Percentiles rank a stretch among this genome's conserved stretches.
Evolutionary conservation across 768 basidiomycete genomes (phyloP).

Genomic region (Astraeus odoratus): DNA sequence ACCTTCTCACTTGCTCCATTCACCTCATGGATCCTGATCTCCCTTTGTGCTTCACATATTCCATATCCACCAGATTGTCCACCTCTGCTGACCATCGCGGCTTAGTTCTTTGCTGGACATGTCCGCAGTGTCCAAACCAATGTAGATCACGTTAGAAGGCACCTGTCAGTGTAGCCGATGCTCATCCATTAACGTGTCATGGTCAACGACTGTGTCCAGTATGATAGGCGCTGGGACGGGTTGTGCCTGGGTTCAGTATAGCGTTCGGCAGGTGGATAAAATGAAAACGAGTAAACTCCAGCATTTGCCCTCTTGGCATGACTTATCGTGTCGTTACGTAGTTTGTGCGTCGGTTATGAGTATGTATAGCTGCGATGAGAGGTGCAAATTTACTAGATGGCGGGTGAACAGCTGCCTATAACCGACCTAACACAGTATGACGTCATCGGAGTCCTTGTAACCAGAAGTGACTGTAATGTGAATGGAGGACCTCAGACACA

Average conservation of each 20-base stretch:
- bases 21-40: neutral
- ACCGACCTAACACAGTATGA: too few relatives aligned
- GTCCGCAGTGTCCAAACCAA: constrained; percentile 27
- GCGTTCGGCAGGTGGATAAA: neutral
- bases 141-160: constrained; percentile 26
- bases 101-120: constrained; percentile 30
- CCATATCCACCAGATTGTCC: constrained; percentile 17
- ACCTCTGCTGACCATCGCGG: constrained; percentile 27
- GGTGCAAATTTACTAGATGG: too few relatives aligned
- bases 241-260: constrained; percentile 8
- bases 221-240: constrained; percentile 13
- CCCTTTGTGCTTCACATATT: neutral
- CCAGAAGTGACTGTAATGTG: too few relatives aligned
- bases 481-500: too few relatives aligned
- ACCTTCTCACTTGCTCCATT: constrained; percentile 6
- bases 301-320: too few relatives aligned
- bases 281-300: too few relatives aligned
- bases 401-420: too few relatives aligned
- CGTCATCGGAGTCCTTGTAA: too few relatives aligned
- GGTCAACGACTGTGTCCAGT: constrained; percentile 26
- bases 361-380: neutral
- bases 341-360: constrained; percentile 9
- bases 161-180: constrained; percentile 22
- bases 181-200: constrained; percentile 22
- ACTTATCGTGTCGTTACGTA: constrained; percentile 11